Base-by-base conservation (phyloP, 1,284 basidiomycete species). In the Puccinia triticina region DNA sequence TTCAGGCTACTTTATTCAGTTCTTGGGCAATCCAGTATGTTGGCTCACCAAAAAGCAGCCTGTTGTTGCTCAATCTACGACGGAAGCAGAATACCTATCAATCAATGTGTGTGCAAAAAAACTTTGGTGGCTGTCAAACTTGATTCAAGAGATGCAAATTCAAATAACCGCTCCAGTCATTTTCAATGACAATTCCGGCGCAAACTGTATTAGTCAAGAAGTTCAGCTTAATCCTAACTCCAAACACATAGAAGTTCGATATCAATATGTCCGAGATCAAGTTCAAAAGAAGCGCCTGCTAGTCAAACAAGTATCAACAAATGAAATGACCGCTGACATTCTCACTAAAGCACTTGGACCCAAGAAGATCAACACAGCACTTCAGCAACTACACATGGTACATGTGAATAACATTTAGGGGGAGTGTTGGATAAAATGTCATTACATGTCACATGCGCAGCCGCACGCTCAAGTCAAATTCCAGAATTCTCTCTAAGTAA, bases 241-340 rank as follows among this genome's bases (percentile, higher is more conserved):
- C 29, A 34, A 66, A 66, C 64, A 66, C 32, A 66, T 66, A 18
- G 64, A 66, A 66, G 16, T 66, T 4, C 23, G 16, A 66, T 66
- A 18, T 66, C 64, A 66, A 66, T 66, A 34, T 66, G 32, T 66
- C 11, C 64, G 16, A 2, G 32, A 66, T 7, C 64, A 18, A 14
- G 23, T 66, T 2, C 37, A 16, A 14, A 66, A 66, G 10, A 66
- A 66, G 8, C 21, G 3, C 2, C 5, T 66, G 32, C 16, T 18
- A 10, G 16, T 66, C 4, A 66, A 16, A 2, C 64, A 66, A 37
- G 37, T 66, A 23, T 23, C 16, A 1, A 66, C 32, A 2, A 66
- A 2, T 37, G 32, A 37, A 12, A 66, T 66, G 64, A 8, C 23
- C 4, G 64, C 64, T 3, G 64, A 37, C 23, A 37, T 37, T 66